These are phyloP conservation scores for Gracilariopsis chorda DNA, from an alignment of 23 red algal species.

Conservation along the genomic window DNA sequence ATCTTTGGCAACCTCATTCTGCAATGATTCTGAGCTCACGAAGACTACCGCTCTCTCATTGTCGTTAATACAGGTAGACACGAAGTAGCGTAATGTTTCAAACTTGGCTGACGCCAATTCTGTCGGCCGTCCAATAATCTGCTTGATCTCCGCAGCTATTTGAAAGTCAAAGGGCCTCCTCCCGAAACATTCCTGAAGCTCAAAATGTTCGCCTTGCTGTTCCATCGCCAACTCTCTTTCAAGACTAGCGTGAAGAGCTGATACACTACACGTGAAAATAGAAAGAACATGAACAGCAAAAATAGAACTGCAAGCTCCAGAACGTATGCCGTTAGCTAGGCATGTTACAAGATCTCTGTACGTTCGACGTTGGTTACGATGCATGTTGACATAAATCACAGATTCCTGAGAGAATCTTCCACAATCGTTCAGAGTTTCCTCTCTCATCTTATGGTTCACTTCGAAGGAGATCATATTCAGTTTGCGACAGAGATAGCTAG, in stretches of 20 bases:
- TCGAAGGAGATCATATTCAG: not conserved
- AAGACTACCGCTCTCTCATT: not conserved
- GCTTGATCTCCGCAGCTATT: not conserved
- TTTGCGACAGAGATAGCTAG: not conserved
- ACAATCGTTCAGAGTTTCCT: not conserved
- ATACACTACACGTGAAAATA: not conserved
- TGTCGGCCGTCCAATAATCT: not conserved
- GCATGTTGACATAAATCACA: conserved; percentile 3
- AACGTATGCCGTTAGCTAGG: not conserved
- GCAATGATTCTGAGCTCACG: not conserved
- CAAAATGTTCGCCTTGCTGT: not conserved
- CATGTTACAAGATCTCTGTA: not conserved
- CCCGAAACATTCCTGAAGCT: not conserved
- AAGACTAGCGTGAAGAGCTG: not conserved
- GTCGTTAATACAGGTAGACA: not conserved
- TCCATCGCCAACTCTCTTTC: not conserved
- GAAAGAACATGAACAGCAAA: conserved; percentile 19
- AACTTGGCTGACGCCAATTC: not conserved
- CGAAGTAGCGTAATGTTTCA: not conserved
- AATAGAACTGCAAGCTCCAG: not conserved
- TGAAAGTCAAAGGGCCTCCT: not conserved
- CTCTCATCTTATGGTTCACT: not conserved
- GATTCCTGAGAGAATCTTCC: conserved; percentile 8
- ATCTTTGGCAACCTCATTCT: not conserved
- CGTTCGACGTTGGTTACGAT: not conserved